Percentiles rank a stretch among this genome's conserved stretches.
Conservation (phyloP, 352 stramenopile genomes). For the Phytophthora tubulina region DNA sequence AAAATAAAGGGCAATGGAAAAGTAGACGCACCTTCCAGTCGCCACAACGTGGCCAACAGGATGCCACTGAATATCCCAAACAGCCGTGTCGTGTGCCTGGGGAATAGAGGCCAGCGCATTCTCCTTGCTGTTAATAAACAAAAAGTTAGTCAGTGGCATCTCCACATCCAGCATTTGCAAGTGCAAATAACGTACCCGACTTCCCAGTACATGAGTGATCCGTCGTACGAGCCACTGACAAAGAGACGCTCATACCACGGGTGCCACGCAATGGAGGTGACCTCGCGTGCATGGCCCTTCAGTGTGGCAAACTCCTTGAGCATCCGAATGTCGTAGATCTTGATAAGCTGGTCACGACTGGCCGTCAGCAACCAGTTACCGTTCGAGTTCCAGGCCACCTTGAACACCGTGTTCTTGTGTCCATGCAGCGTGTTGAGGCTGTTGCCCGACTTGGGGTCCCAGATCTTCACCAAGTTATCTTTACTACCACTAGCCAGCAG, state of each 20-base stretch:
- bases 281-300: conserved; percentile 96
- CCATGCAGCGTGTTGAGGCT: conserved; percentile 96
- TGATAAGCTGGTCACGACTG: conserved; percentile 98
- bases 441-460: conserved; percentile 96
- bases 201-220: conserved; percentile 98
- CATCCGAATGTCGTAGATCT: conserved; percentile 98
- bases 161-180: background rate
- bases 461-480: conserved; percentile 98
- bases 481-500: conserved; percentile 96
- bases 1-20: background rate
- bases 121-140: conserved; percentile 68
- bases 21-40: conserved; percentile 81
- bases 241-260: conserved; percentile 97
- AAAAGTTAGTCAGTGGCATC: conserved; percentile 9
- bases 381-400: conserved; percentile 98
- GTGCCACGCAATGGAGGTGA: conserved; percentile 97
- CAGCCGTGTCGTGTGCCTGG: conserved; percentile 96
- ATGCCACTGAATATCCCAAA: conserved; percentile 99
- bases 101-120: conserved; percentile 86
- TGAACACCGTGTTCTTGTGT: conserved; percentile 98
- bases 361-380: conserved; percentile 98
- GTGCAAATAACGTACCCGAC: conserved; percentile 73
- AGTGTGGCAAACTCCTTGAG: conserved; percentile 96
- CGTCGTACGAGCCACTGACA: conserved; percentile 97
- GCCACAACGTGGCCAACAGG: conserved; percentile 96